These are phyloP conservation scores for Diplocarpon rosae DNA, from an alignment of 2,329 filamentous ascomycete genomes.

Conservation along the genomic window DNA sequence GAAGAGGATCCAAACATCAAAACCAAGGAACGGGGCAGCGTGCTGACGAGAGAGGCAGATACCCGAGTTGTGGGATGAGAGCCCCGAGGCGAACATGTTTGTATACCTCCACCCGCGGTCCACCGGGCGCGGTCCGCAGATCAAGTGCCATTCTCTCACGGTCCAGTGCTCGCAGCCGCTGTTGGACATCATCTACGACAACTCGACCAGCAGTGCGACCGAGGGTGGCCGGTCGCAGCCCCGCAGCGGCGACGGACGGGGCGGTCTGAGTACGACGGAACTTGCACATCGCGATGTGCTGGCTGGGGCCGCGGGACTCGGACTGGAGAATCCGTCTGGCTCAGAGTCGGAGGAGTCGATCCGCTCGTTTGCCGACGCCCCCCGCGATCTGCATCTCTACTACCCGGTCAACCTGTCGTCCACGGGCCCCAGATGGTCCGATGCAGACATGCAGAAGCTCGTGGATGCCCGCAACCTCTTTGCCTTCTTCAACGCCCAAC, in stretches of 20 bases:
- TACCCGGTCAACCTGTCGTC: conserved; percentile 31
- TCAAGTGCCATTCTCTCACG: conserved; percentile 45
- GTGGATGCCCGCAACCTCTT: conserved; percentile 54
- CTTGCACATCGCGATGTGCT: conserved; percentile 32
- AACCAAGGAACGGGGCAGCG: not conserved
- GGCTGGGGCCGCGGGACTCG: conserved; percentile 27
- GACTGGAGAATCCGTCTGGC: conserved; percentile 30
- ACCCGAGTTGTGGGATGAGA: conserved; percentile 54
- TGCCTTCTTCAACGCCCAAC: conserved; percentile 52
- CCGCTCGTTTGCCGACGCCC: conserved; percentile 22
- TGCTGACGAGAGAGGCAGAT: conserved; percentile 36
- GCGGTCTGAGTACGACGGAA: conserved; percentile 37
- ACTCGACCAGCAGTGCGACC: conserved; percentile 8
- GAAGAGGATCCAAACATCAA: too few relatives aligned
- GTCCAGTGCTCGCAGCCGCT: conserved; percentile 37
- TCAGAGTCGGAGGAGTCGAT: conserved; percentile 14
- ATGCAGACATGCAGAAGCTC: conserved; percentile 42
- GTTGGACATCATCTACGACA: conserved; percentile 7
- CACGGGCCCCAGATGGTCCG: conserved; percentile 25
- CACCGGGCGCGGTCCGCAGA: conserved; percentile 43
- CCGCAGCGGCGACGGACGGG: conserved; percentile 35
- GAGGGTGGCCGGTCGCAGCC: conserved; percentile 18
- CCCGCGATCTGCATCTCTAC: conserved; percentile 40
- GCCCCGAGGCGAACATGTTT: conserved; percentile 37
- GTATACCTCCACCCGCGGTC: conserved; percentile 45